phyloP scores from a whole-genome alignment of 257 asterid genomes.

The Solanum lycopersicoides region DNA sequence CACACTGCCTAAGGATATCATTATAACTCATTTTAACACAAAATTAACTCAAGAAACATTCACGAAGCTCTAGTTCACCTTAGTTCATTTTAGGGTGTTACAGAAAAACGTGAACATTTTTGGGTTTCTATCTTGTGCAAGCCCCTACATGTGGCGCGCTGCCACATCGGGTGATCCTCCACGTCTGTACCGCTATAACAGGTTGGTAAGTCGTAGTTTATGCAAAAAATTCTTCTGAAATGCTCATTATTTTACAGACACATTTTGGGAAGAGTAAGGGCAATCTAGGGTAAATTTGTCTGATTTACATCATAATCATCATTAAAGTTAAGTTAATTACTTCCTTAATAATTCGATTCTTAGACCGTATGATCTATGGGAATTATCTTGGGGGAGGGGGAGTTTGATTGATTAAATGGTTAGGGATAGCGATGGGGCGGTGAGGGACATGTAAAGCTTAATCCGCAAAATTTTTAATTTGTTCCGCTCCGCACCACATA shows the following conservation, averaged over 20 bases:
- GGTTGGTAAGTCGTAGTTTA: background rate
- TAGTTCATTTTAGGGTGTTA: too few relatives aligned
- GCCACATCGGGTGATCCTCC: background rate
- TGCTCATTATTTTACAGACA: background rate
- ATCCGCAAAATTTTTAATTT: too few relatives aligned
- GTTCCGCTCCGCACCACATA: background rate
- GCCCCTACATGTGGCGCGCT: background rate
- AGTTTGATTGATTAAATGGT: background rate
- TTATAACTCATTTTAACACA: too few relatives aligned
- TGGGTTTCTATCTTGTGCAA: background rate
- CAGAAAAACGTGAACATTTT: too few relatives aligned
- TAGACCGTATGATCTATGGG: background rate
- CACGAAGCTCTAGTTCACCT: too few relatives aligned
- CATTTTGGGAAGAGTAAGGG: background rate
- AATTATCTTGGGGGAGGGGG: background rate
- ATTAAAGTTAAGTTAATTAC: background rate
- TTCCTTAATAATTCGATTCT: background rate
- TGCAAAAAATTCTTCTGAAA: background rate
- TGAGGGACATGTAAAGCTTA: background rate
- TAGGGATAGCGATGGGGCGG: background rate
- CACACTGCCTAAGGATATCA: too few relatives aligned
- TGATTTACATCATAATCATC: background rate
- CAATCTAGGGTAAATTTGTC: background rate
- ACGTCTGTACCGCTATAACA: background rate
- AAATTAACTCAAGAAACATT: too few relatives aligned